phyloP scores from a whole-genome alignment of 1,284 basidiomycete genomes.

The Peniophora sp. region DNA sequence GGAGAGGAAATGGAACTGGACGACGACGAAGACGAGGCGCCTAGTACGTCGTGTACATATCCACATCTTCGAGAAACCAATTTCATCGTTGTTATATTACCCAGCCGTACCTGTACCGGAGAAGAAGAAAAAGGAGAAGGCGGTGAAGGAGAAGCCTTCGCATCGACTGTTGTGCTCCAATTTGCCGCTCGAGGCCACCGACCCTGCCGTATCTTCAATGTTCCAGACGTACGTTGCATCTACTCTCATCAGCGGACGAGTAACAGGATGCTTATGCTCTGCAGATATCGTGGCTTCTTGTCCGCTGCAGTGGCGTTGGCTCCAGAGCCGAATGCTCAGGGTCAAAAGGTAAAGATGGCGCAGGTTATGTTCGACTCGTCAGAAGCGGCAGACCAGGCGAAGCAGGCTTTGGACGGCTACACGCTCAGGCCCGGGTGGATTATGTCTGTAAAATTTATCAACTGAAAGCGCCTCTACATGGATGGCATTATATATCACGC shows the following conservation, averaged over 20 bases:
- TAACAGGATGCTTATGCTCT: neutral
- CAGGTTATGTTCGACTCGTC: slow-evolving; percentile 70
- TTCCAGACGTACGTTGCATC: slow-evolving; percentile 74
- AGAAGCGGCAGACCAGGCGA: slow-evolving; percentile 67
- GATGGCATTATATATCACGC: no score
- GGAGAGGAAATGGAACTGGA: slow-evolving; percentile 86
- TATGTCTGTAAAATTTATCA: slow-evolving; percentile 68
- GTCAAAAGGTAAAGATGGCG: slow-evolving; percentile 63
- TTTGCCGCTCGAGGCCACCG: slow-evolving; percentile 74
- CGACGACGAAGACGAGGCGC: slow-evolving; percentile 54
- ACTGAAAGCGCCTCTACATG: neutral
- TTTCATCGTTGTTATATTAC: slow-evolving; percentile 18
- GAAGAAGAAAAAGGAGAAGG: slow-evolving; percentile 4
- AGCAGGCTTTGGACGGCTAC: slow-evolving; percentile 73
- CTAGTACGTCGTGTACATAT: slow-evolving; percentile 23
- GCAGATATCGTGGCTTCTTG: slow-evolving; percentile 71
- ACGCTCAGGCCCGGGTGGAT: slow-evolving; percentile 74
- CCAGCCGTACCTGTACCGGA: slow-evolving; percentile 2
- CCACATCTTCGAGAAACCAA: slow-evolving; percentile 14
- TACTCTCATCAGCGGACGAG: neutral
- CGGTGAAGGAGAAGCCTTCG: slow-evolving; percentile 42
- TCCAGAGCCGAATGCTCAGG: slow-evolving; percentile 53
- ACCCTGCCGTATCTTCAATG: slow-evolving; percentile 72
- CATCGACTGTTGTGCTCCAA: slow-evolving; percentile 67
- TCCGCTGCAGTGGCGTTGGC: slow-evolving; percentile 60